Evolutionary conservation across 345 rosid genomes (phyloP), one percentile per base, ranked within the genome.

Genomic region (Salix koriyanagi): DNA sequence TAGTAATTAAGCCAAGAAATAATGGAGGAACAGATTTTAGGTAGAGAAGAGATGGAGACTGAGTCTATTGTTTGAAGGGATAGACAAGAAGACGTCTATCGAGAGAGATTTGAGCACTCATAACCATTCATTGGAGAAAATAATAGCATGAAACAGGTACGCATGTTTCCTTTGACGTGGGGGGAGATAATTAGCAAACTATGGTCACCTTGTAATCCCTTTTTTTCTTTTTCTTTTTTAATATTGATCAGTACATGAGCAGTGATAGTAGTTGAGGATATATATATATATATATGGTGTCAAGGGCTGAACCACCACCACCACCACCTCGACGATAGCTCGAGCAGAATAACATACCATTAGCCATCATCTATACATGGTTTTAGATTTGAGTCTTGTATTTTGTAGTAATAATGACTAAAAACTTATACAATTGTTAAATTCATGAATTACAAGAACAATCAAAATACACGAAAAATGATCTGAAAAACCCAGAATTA

Each of bases 81-180:
- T 25, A 44, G 23, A 39, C 37, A 16, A 10, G 36, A 46, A 21
- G 76, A 73, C 75, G 82, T 72, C 83, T 15, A 36, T 72, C 83
- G 11, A 36, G 82, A 75, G 84, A 75, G 67, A n/a, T 70, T 74
- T 76, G 28, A 39, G 84, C 66, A 79, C 72, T 21, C 50, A 75
- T 73, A 66, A 72, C 68, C 69, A 16, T 41, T 41, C 12, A 41
- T 58, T 69, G 15, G 42, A 70, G 32, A 66, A 54, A 67, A 67
- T 66, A 61, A 48, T 77, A 54, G 67, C 67, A 61, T 50, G 28
- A 15, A 73, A 70, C 79, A 46, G 68, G 65, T 32, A 34, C 64
- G 58, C 79, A 76, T 65, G 75, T 76, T 71, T 34, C 39, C 15
- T 14, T n/a, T 70, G 66, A 78, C 60, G 69, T 66, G 65, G 28